Evolutionary conservation across 1,139 yeast species (phyloP).

Genomic region (Lodderomyces parapsilosis): DNA sequence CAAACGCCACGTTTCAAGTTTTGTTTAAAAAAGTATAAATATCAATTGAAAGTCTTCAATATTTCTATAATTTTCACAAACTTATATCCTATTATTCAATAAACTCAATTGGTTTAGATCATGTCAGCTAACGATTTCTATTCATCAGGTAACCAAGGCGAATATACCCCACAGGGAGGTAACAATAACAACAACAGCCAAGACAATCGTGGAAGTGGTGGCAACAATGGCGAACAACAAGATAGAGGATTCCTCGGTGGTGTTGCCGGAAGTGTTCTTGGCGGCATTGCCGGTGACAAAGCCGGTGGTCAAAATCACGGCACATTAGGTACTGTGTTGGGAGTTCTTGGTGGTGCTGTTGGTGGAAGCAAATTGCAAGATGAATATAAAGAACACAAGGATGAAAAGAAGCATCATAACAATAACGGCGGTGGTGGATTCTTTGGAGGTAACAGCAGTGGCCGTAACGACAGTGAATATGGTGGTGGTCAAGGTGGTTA

Average conservation of each 20-base stretch:
- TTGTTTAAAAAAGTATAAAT: background rate
- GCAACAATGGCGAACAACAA: conserved; percentile 35
- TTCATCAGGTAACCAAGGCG: conserved; percentile 46
- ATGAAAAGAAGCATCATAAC: conserved; percentile 14
- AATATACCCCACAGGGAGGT: conserved; percentile 25
- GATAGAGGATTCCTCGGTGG: conserved; percentile 60
- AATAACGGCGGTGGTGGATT: no score
- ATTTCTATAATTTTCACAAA: no score
- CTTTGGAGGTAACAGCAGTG: conserved; percentile 14
- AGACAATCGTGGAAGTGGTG: conserved; percentile 18
- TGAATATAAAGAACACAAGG: conserved; percentile 22
- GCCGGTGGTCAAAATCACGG: conserved; percentile 41
- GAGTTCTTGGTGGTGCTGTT: conserved; percentile 62
- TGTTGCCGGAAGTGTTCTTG: conserved; percentile 60
- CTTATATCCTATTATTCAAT: background rate
- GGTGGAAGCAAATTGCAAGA: conserved; percentile 57
- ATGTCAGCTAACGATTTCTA: conserved; percentile 69
- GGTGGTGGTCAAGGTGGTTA: conserved; percentile 16
- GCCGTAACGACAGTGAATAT: conserved; percentile 8
- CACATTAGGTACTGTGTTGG: conserved; percentile 52
- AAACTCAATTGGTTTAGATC: conserved; percentile 1
- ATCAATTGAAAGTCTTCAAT: background rate
- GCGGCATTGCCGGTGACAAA: conserved; percentile 51
- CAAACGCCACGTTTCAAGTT: background rate
- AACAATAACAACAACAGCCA: conserved; percentile 21